These are phyloP conservation scores for Pterocarpus santalinus DNA, from an alignment of 306 rosid genomes.

Conservation along the genomic window DNA sequence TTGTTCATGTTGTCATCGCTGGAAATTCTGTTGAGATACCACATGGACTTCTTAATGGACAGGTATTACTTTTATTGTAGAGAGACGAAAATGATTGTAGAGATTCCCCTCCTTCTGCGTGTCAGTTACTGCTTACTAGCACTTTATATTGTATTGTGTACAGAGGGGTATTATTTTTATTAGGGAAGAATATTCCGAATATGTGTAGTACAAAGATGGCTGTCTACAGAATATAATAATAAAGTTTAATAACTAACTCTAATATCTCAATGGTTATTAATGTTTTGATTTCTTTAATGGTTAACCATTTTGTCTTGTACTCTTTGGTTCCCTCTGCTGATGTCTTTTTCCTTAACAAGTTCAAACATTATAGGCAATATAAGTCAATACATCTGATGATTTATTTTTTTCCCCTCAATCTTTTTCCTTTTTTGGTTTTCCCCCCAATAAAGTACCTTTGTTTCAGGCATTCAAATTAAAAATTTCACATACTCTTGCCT, in stretches of 20 bases:
- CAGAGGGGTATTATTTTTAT: conserved; percentile 1
- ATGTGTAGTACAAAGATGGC: not conserved
- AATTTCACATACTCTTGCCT: conserved; percentile 14
- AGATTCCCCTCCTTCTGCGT: conserved; percentile 9
- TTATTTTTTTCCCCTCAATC: conserved; percentile 3
- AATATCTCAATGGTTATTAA: not conserved
- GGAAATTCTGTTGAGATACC: conserved; percentile 90
- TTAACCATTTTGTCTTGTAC: conserved; percentile 14
- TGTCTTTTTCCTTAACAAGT: conserved; percentile 5
- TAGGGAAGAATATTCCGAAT: not conserved
- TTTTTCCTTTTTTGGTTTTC: not conserved
- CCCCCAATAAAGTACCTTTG: conserved; percentile 1
- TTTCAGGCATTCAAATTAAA: conserved; percentile 30
- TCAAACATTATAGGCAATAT: conserved; percentile 8
- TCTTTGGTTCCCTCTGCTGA: conserved; percentile 18
- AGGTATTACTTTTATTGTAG: conserved; percentile 61
- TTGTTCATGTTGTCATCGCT: conserved; percentile 80
- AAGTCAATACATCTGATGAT: conserved; percentile 26
- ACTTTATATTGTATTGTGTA: conserved; percentile 1
- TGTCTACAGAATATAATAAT: not conserved
- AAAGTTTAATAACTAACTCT: conserved; percentile 1
- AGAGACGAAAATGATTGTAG: not conserved
- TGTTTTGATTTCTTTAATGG: conserved; percentile 22
- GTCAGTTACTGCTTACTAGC: conserved; percentile 24
- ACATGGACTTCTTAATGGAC: conserved; percentile 77